These are phyloP conservation scores for Cucurbita moschata DNA, from an alignment of 306 rosid species.

Conservation along the genomic window DNA sequence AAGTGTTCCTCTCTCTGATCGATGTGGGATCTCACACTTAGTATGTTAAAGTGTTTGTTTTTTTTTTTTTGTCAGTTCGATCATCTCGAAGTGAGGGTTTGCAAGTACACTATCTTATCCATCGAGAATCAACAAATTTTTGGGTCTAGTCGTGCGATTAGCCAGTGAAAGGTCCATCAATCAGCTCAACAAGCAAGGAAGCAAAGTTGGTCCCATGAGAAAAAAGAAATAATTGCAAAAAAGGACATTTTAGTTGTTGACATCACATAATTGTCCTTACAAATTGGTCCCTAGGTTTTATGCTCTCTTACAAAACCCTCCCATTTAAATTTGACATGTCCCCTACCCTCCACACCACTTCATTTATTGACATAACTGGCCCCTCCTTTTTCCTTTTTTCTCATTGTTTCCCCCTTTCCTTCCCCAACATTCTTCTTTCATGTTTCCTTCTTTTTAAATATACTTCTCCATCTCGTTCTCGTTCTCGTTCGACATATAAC, in stretches of 20 bases:
- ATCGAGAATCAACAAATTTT: no score
- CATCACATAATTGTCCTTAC: not conserved
- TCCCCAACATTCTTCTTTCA: not conserved
- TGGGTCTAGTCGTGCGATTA: no score
- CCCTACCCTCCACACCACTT: not conserved
- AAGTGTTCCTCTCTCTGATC: no score
- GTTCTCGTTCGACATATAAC: not conserved
- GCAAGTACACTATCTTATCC: no score
- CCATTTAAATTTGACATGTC: not conserved
- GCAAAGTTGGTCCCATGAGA: not conserved
- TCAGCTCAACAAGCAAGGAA: not conserved
- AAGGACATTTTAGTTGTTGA: not conserved
- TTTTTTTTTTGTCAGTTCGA: not conserved
- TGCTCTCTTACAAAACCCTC: not conserved
- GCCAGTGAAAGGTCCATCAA: not conserved
- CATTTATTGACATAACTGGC: not conserved
- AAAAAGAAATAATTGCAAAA: no score
- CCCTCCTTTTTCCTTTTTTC: not conserved
- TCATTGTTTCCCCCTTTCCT: not conserved
- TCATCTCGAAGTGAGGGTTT: no score
- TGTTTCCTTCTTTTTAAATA: not conserved
- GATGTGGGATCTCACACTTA: not conserved
- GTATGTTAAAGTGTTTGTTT: not conserved
- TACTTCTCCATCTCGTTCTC: no score
- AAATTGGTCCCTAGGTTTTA: not conserved